Evolutionary conservation across 192 early-diverging fungal genomes (phyloP).

Genomic region (Coemansia sp.): DNA sequence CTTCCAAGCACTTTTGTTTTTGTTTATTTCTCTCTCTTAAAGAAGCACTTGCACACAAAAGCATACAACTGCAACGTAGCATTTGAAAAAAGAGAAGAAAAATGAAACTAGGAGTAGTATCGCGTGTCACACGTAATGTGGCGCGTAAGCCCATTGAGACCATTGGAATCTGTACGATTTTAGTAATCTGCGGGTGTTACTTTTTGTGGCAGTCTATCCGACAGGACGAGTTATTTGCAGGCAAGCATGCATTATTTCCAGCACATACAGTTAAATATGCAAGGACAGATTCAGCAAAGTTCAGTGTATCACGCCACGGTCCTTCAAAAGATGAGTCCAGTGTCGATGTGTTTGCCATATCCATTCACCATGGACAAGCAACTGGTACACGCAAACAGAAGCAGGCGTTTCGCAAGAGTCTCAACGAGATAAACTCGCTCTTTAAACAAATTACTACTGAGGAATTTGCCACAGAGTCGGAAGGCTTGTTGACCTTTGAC

Average conservation of each 20-base stretch:
- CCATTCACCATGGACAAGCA: constrained; percentile 20
- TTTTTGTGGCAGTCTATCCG: constrained; percentile 69
- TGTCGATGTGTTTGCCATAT: constrained; percentile 33
- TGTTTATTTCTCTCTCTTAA: neutral
- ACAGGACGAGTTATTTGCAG: constrained; percentile 65
- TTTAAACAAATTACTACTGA: constrained; percentile 21
- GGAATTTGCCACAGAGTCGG: neutral
- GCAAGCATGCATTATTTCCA: constrained; percentile 21
- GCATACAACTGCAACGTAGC: neutral
- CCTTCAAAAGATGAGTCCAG: constrained; percentile 1
- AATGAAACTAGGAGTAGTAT: constrained; percentile 13
- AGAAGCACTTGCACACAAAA: neutral
- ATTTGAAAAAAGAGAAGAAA: constrained; percentile 11
- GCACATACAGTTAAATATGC: constrained; percentile 27
- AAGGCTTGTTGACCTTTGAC: constrained; percentile 18
- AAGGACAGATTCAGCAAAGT: constrained; percentile 17
- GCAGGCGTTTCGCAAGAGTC: constrained; percentile 34
- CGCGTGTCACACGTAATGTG: constrained; percentile 53
- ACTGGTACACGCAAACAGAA: constrained; percentile 19
- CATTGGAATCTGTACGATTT: constrained; percentile 66
- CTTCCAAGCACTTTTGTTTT: neutral
- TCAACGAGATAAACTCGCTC: constrained; percentile 20
- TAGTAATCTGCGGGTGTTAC: constrained; percentile 76
- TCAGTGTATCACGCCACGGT: constrained; percentile 12
- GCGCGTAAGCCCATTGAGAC: constrained; percentile 80